These are phyloP conservation scores for Daldinia sp. DNA, from an alignment of 2,329 filamentous ascomycete species.

Conservation along the genomic window DNA sequence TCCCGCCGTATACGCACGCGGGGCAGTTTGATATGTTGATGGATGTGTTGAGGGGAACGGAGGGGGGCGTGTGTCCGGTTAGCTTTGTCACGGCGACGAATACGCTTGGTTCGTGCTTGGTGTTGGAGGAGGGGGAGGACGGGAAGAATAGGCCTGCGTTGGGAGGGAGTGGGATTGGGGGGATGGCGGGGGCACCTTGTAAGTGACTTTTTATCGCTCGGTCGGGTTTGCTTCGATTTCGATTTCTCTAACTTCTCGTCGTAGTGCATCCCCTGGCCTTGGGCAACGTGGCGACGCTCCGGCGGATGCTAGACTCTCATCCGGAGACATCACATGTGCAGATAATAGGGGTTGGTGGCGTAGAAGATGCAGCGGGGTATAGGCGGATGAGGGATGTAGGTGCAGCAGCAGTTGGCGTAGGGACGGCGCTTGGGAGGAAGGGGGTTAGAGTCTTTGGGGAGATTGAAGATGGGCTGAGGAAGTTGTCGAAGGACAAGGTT, in stretches of 20 bases:
- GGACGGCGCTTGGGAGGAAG: constrained; percentile 71
- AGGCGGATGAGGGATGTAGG: constrained; percentile 72
- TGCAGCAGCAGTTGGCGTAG: constrained; percentile 72
- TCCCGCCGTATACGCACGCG: constrained; percentile 77
- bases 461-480: constrained; percentile 53
- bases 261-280: constrained; percentile 73
- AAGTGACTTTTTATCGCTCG: background rate
- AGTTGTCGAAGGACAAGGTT: constrained; percentile 9
- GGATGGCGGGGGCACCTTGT: constrained; percentile 72
- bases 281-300: constrained; percentile 77
- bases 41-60: constrained; percentile 54
- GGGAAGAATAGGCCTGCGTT: constrained; percentile 55
- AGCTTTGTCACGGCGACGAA: background rate
- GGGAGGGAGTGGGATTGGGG: constrained; percentile 62
- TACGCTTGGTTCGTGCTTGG: constrained; percentile 59
- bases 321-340: constrained; percentile 60
- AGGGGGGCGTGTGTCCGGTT: constrained; percentile 20
- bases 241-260: background rate
- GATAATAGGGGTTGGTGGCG: constrained; percentile 78
- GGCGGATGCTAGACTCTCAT: constrained; percentile 63
- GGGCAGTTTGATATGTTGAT: constrained; percentile 69
- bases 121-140: constrained; percentile 54
- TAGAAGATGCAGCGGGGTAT: constrained; percentile 69
- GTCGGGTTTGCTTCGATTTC: background rate
- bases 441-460: constrained; percentile 69